Percentiles rank a stretch among this genome's conserved stretches.
phyloP scores from a whole-genome alignment of 2,329 filamentous ascomycete genomes.

The Graphiopsis chlorocephala region DNA sequence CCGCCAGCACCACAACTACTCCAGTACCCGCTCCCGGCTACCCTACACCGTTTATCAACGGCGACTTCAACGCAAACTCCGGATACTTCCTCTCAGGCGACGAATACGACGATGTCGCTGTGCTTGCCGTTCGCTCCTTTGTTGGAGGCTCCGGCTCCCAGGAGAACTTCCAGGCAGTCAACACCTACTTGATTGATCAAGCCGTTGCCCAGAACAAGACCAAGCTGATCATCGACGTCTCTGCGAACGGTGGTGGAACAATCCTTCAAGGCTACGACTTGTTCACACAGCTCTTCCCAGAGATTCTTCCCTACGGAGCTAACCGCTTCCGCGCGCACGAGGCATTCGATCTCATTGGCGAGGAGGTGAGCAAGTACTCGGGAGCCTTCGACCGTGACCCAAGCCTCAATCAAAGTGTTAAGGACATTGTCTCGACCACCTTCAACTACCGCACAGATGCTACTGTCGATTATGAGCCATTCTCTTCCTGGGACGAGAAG shows the following conservation, averaged over 20 bases:
- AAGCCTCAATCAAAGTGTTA: constrained; percentile 39
- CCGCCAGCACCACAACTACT: constrained; percentile 22
- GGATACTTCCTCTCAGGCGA: constrained; percentile 47
- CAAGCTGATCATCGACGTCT: constrained; percentile 60
- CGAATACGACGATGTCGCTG: constrained; percentile 46
- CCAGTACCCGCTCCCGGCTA: constrained; percentile 42
- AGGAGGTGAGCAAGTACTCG: constrained; percentile 38
- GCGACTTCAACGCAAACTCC: constrained; percentile 43
- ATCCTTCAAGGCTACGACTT: constrained; percentile 62
- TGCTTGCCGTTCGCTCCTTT: constrained; percentile 45
- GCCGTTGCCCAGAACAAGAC: constrained; percentile 53
- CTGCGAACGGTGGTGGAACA: constrained; percentile 58
- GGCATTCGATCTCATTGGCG: constrained; percentile 44
- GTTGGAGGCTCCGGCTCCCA: constrained; percentile 33
- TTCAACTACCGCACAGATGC: constrained; percentile 49
- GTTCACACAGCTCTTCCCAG: constrained; percentile 57
- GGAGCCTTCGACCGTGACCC: constrained; percentile 33
- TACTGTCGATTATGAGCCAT: constrained; percentile 50
- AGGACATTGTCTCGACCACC: constrained; percentile 39
- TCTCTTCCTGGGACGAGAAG: constrained; percentile 47
- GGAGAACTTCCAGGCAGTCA: constrained; percentile 41
- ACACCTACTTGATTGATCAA: constrained; percentile 41
- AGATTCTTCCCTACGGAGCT: constrained; percentile 48
- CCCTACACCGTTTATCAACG: constrained; percentile 40
- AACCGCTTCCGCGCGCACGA: constrained; percentile 53